phyloP scores from a whole-genome alignment of 345 rosid genomes.

The Hibiscus mutabilis region DNA sequence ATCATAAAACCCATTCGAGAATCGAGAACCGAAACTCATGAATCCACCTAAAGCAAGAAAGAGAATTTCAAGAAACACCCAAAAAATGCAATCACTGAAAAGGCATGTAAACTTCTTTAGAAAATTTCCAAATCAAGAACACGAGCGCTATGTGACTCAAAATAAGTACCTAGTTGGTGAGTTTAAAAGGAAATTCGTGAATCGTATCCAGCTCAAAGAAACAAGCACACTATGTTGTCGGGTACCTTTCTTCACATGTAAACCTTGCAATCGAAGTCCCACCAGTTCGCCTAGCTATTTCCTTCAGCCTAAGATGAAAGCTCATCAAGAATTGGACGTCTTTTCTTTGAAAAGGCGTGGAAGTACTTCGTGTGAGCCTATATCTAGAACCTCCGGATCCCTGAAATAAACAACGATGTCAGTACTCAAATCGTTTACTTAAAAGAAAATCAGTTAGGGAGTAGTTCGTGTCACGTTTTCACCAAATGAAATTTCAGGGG shows the following conservation, averaged over 20 bases:
- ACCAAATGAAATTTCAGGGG: slow-evolving; percentile 2
- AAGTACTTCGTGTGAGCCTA: slow-evolving; percentile 68
- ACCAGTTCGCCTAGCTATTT: background rate
- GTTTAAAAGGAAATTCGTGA: slow-evolving; percentile 14
- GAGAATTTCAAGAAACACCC: background rate
- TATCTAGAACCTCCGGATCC: slow-evolving; percentile 77
- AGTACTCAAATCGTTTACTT: background rate
- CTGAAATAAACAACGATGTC: slow-evolving; percentile 29
- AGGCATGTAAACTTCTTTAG: slow-evolving; percentile 1
- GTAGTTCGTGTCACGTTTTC: background rate
- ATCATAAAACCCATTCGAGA: background rate
- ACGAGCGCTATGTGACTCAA: slow-evolving; percentile 3
- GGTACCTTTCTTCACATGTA: background rate
- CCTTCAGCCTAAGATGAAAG: background rate
- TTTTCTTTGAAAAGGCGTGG: slow-evolving; percentile 79
- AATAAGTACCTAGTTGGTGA: slow-evolving; percentile 5
- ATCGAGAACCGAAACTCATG: background rate
- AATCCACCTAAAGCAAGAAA: background rate
- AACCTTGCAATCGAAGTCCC: background rate
- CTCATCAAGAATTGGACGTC: slow-evolving; percentile 26
- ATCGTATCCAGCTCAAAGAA: slow-evolving; percentile 6
- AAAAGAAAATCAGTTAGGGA: background rate
- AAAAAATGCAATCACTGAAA: slow-evolving; percentile 9
- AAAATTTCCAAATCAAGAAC: background rate
- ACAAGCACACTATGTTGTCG: background rate